phyloP scores from a whole-genome alignment of 2,329 filamentous ascomycete genomes.

The Keithomyces neogunnii region DNA sequence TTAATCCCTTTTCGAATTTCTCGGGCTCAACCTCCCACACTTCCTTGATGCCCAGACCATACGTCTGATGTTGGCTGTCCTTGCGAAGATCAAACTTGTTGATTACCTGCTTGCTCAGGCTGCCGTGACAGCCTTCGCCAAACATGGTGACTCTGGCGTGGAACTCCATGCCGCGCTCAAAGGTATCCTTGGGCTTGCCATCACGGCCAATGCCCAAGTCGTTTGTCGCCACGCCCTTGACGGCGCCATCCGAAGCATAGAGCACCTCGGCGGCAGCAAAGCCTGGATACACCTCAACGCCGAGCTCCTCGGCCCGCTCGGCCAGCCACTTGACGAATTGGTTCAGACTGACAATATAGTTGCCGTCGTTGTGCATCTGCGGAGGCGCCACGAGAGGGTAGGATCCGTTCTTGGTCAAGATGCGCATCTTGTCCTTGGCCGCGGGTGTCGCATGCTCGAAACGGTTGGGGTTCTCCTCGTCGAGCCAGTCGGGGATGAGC shows the following conservation, averaged over 20 bases:
- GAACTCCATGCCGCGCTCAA: constrained; percentile 98
- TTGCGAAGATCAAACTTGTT: constrained; percentile 87
- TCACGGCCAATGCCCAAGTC: constrained; percentile 78
- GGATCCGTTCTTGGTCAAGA: constrained; percentile 72
- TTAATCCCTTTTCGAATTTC: constrained; percentile 80
- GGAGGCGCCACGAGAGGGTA: constrained; percentile 82
- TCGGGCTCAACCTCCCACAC: constrained; percentile 94
- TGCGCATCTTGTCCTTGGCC: constrained; percentile 80
- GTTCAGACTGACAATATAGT: constrained; percentile 94
- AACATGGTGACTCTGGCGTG: constrained; percentile 87
- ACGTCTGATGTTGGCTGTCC: constrained; percentile 90
- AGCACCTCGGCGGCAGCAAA: constrained; percentile 92
- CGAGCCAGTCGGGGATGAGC: constrained; percentile 87
- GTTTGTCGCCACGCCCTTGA: constrained; percentile 91
- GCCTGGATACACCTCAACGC: constrained; percentile 92
- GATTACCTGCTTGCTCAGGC: constrained; percentile 86
- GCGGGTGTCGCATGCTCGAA: constrained; percentile 86
- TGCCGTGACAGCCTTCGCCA: constrained; percentile 92
- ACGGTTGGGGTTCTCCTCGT: constrained; percentile 76
- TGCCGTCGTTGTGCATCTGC: constrained; percentile 97
- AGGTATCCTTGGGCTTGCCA: constrained; percentile 79
- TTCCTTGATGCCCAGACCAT: constrained; percentile 90
- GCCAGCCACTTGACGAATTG: constrained; percentile 94
- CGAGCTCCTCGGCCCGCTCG: constrained; percentile 90
- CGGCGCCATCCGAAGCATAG: constrained; percentile 77